These are phyloP conservation scores for Noccaea bulbosa DNA, from an alignment of 345 rosid genomes.

Conservation along the genomic window DNA sequence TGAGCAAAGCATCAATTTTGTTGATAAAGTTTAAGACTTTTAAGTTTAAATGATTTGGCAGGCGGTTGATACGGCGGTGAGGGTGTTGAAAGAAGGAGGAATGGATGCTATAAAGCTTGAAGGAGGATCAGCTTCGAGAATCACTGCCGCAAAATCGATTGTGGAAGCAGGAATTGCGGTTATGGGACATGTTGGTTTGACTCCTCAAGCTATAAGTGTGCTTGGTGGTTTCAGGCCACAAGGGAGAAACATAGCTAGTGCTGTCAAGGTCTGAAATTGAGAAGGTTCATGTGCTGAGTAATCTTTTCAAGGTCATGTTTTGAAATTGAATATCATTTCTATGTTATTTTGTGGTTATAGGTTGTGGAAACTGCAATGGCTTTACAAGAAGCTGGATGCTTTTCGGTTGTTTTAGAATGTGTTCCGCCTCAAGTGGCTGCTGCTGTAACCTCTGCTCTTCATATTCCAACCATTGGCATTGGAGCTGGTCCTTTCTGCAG, in stretches of 20 bases:
- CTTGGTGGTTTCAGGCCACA: conserved; percentile 98
- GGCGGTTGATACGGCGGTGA: conserved; percentile 90
- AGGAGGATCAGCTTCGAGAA: conserved; percentile 84
- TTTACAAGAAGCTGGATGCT: conserved; percentile 92
- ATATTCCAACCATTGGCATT: conserved; percentile 91
- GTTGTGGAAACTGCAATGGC: conserved; percentile 96
- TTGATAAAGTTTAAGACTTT: conserved; percentile 41
- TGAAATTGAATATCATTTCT: neutral
- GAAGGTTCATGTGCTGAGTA: neutral
- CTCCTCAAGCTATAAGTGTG: conserved; percentile 97
- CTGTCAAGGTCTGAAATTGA: conserved; percentile 63
- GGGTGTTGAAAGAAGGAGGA: conserved; percentile 85
- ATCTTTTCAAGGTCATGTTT: neutral
- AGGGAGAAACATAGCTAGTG: conserved; percentile 75
- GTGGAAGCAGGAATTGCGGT: conserved; percentile 96
- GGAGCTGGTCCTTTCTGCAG: conserved; percentile 97
- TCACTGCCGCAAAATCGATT: conserved; percentile 79
- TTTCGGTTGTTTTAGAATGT: conserved; percentile 89
- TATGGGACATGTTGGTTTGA: conserved; percentile 94
- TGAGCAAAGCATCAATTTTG: conserved; percentile 21
- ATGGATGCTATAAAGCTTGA: conserved; percentile 95
- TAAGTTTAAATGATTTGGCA: conserved; percentile 50
- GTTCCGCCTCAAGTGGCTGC: conserved; percentile 93
- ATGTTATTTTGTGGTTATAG: conserved; percentile 46
- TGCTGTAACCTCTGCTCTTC: conserved; percentile 83